These are phyloP conservation scores for Loxodes magnus DNA, from an alignment of 73 alveolate genomes.

Conservation along the genomic window DNA sequence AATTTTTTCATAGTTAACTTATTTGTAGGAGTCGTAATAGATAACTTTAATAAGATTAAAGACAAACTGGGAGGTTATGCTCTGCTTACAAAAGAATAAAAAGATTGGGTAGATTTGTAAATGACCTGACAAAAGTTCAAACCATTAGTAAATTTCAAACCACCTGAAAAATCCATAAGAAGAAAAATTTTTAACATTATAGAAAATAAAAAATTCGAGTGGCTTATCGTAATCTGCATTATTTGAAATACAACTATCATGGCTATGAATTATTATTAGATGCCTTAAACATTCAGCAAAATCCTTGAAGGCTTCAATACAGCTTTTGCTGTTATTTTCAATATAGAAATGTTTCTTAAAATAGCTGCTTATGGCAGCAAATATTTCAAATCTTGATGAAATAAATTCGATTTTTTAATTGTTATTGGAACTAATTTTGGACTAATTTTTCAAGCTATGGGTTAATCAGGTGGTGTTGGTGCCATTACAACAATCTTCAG, in stretches of 20 bases:
- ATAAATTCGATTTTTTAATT: conserved; percentile 42
- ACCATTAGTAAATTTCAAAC: conserved; percentile 31
- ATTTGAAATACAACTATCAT: conserved; percentile 10
- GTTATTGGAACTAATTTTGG: too few species aligned
- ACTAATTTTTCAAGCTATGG: conserved; percentile 46
- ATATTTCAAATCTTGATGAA: conserved; percentile 32
- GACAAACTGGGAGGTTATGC: conserved; percentile 31
- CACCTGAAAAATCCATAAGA: neutral
- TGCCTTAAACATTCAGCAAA: neutral
- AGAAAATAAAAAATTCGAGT: neutral
- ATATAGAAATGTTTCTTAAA: conserved; percentile 29
- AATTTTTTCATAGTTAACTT: conserved; percentile 16
- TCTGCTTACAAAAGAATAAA: conserved; percentile 22
- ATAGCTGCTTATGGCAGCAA: conserved; percentile 17
- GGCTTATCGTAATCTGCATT: neutral
- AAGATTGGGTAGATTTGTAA: conserved; percentile 51
- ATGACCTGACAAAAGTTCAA: too few species aligned
- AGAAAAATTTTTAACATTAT: neutral
- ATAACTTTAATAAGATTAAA: conserved; percentile 37
- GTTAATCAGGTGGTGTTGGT: neutral
- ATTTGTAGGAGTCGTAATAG: conserved; percentile 31
- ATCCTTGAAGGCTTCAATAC: conserved; percentile 11
- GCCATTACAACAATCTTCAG: conserved; percentile 35
- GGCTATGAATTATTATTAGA: conserved; percentile 23
- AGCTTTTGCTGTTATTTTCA: conserved; percentile 20